Percentiles rank a stretch among this genome's conserved stretches.
These are phyloP conservation scores for Nakaseomyces bracarensis DNA, from an alignment of 1,139 yeast genomes.

Conservation along the genomic window DNA sequence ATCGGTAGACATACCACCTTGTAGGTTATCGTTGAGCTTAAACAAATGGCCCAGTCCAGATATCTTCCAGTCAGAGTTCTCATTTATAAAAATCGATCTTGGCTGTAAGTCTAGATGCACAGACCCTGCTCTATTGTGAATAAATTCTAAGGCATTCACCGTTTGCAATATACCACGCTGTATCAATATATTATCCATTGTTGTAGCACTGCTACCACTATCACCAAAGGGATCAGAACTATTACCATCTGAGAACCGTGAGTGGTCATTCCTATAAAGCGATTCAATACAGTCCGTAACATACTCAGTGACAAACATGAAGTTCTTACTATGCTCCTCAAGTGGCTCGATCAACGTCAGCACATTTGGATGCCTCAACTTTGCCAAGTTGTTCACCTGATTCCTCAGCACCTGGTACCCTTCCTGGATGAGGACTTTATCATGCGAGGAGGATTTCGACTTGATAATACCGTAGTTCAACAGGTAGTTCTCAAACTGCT, in stretches of 20 bases:
- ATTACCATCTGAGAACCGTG: slow-evolving; percentile 6
- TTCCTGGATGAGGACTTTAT: slow-evolving; percentile 33
- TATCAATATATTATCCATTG: slow-evolving; percentile 56
- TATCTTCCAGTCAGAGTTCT: slow-evolving; percentile 90
- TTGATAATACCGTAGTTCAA: slow-evolving; percentile 44
- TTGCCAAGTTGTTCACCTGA: slow-evolving; percentile 65
- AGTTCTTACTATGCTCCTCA: slow-evolving; percentile 73
- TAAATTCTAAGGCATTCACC: slow-evolving; percentile 68
- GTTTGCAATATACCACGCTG: slow-evolving; percentile 80
- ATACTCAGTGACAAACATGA: slow-evolving; percentile 79
- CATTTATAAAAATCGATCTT: slow-evolving; percentile 62
- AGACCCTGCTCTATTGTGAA: slow-evolving; percentile 66
- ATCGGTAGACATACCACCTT: slow-evolving; percentile 40
- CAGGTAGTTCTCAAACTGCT: slow-evolving; percentile 55
- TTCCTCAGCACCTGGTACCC: slow-evolving; percentile 42
- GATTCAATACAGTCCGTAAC: slow-evolving; percentile 54
- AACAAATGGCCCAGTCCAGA: slow-evolving; percentile 55
- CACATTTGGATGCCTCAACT: slow-evolving; percentile 81
- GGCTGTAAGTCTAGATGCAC: slow-evolving; percentile 81
- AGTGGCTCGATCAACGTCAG: slow-evolving; percentile 76
- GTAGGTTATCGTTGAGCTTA: slow-evolving; percentile 29
- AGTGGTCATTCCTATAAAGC: slow-evolving; percentile 26
- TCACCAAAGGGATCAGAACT: not conserved
- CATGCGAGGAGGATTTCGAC: slow-evolving; percentile 30
- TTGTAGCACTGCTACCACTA: slow-evolving; percentile 8